A percentile compares a stretch with the other conserved stretches of the same genome.
These are phyloP conservation scores for Elongisporangium senticosum DNA, from an alignment of 352 stramenopile species.

Conservation along the genomic window DNA sequence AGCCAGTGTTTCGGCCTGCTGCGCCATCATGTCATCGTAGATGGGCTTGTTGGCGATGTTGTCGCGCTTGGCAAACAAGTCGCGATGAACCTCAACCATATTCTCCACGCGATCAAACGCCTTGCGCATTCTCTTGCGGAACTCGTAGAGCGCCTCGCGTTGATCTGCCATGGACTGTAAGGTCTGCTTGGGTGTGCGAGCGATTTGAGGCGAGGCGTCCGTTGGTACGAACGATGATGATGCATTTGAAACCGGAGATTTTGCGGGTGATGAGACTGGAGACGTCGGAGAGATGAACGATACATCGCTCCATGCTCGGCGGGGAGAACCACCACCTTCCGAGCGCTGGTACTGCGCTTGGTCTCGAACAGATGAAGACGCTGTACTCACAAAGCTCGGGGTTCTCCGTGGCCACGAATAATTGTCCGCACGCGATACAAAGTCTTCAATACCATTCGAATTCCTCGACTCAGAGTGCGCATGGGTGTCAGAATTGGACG, in stretches of 20 bases:
- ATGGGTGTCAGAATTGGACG: too few species aligned
- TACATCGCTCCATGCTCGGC: too few species aligned
- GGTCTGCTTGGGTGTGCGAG: not conserved
- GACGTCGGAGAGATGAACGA: too few species aligned
- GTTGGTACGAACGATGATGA: not conserved
- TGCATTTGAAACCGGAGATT: not conserved
- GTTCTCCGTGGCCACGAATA: too few species aligned
- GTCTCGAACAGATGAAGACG: too few species aligned
- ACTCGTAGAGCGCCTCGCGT: constrained; percentile 51
- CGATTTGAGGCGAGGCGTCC: not conserved
- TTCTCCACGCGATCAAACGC: constrained; percentile 52
- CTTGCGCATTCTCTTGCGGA: constrained; percentile 57
- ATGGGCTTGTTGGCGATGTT: constrained; percentile 28
- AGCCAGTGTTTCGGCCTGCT: constrained; percentile 29
- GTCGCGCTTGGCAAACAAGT: constrained; percentile 47
- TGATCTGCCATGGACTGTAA: constrained; percentile 15
- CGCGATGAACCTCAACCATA: constrained; percentile 56
- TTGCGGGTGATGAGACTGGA: not conserved
- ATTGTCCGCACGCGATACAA: too few species aligned
- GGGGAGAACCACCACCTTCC: too few species aligned
- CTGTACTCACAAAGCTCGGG: too few species aligned
- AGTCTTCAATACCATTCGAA: too few species aligned
- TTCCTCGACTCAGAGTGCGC: too few species aligned
- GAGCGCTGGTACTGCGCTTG: too few species aligned
- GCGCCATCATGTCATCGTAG: constrained; percentile 13